A percentile compares a stretch with the other conserved stretches of the same genome.
Evolutionary conservation across 2,329 filamentous ascomycete species (phyloP).

Genomic region (Macrophomina pseudophaseolina): DNA sequence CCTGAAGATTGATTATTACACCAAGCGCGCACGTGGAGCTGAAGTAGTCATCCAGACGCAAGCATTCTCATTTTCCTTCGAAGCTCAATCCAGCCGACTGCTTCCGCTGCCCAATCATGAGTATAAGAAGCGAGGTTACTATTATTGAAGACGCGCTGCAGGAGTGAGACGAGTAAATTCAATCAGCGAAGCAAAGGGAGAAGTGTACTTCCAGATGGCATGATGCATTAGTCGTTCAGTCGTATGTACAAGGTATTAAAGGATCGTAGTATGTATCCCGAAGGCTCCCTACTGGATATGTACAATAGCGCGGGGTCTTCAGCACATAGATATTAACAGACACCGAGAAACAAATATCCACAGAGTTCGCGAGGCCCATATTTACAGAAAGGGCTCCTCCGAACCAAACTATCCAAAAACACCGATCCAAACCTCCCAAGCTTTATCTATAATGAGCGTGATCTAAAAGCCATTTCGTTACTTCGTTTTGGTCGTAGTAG

Average conservation of each 20-base stretch:
- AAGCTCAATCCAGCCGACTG: no score
- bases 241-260: neutral
- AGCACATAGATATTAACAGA: neutral
- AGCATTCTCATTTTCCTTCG: no score
- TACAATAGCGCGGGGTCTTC: neutral
- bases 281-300: neutral
- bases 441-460: conserved; percentile 2
- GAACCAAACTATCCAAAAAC: neutral
- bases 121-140: no score
- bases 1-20: no score
- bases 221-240: neutral
- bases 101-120: no score
- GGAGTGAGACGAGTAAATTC: neutral
- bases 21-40: neutral
- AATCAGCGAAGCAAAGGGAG: neutral
- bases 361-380: neutral
- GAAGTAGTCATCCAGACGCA: neutral
- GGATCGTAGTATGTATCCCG: neutral
- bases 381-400: neutral
- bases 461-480: neutral
- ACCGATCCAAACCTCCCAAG: neutral
- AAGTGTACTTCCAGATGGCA: neutral
- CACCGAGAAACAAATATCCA: neutral
- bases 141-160: no score
- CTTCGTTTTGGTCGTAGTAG: conserved; percentile 1